These are phyloP conservation scores for Nemania sp. DNA, from an alignment of 2,329 filamentous ascomycete genomes.

Conservation along the genomic window DNA sequence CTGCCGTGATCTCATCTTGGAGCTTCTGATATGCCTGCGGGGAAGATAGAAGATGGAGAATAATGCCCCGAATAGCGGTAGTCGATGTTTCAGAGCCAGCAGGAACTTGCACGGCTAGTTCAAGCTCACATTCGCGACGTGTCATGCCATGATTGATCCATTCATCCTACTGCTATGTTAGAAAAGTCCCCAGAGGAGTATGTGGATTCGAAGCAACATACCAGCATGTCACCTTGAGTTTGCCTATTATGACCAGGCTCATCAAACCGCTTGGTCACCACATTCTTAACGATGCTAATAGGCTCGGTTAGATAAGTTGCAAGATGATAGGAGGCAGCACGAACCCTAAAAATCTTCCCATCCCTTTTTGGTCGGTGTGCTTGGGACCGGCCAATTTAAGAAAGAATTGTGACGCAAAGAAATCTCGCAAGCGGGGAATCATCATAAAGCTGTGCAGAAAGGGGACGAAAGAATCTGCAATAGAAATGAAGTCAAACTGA, in stretches of 20 bases:
- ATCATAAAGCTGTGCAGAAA: constrained; percentile 43
- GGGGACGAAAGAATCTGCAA: constrained; percentile 40
- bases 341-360: constrained; percentile 45
- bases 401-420: constrained; percentile 44
- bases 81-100: constrained; percentile 45
- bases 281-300: constrained; percentile 39
- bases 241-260: not conserved
- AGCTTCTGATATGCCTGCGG: constrained; percentile 41
- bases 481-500: constrained; percentile 44
- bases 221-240: constrained; percentile 41
- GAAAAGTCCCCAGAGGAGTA: not conserved
- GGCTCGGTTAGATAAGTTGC: constrained; percentile 6
- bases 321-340: not conserved
- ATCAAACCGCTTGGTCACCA: constrained; percentile 42
- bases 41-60: constrained; percentile 41
- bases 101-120: constrained; percentile 44
- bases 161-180: constrained; percentile 38
- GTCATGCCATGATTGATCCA: constrained; percentile 46
- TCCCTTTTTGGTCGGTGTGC: constrained; percentile 43
- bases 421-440: constrained; percentile 42
- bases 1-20: constrained; percentile 39
- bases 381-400: constrained; percentile 43
- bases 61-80: constrained; percentile 41
- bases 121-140: constrained; percentile 44
- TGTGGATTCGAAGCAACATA: constrained; percentile 1